Conservation (phyloP, 2,329 filamentous ascomycete genomes). For the Colletotrichum shisoi region DNA sequence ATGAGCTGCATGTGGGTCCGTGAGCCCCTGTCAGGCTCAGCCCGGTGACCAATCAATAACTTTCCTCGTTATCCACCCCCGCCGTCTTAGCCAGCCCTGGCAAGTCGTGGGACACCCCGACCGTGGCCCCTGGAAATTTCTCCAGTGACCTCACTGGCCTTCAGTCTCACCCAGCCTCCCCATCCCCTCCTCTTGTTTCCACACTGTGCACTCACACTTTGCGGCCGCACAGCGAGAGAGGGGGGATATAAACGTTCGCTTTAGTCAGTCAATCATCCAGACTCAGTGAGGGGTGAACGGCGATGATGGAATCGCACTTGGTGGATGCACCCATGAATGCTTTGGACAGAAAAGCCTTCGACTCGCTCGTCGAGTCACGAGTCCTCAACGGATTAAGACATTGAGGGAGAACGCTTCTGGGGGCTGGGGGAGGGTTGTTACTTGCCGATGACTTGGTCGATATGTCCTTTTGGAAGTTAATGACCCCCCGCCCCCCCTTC, state of each 20-base stretch:
- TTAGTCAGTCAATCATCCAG: background rate
- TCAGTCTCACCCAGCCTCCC: constrained; percentile 16
- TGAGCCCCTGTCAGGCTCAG: constrained; percentile 26
- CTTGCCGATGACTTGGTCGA: too few species aligned
- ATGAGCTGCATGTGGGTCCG: constrained; percentile 34
- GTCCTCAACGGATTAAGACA: constrained; percentile 11
- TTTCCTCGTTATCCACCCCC: constrained; percentile 23
- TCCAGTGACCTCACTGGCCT: constrained; percentile 30
- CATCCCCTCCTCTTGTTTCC: background rate
- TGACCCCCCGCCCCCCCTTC: background rate
- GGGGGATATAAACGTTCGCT: constrained; percentile 11
- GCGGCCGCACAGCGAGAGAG: background rate
- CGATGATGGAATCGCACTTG: constrained; percentile 31
- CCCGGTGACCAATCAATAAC: constrained; percentile 12
- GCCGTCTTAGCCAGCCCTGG: constrained; percentile 39
- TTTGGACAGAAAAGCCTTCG: constrained; percentile 18
- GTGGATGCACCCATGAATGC: constrained; percentile 22
- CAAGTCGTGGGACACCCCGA: constrained; percentile 35
- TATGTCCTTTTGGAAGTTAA: too few species aligned
- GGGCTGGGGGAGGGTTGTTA: background rate
- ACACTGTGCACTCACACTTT: background rate
- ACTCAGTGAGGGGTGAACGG: background rate
- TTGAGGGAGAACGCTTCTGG: constrained; percentile 1
- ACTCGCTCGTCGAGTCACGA: constrained; percentile 30
- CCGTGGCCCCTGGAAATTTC: constrained; percentile 31